These are phyloP conservation scores for Tulasnella sp. DNA, from an alignment of 768 basidiomycete genomes.

Conservation along the genomic window DNA sequence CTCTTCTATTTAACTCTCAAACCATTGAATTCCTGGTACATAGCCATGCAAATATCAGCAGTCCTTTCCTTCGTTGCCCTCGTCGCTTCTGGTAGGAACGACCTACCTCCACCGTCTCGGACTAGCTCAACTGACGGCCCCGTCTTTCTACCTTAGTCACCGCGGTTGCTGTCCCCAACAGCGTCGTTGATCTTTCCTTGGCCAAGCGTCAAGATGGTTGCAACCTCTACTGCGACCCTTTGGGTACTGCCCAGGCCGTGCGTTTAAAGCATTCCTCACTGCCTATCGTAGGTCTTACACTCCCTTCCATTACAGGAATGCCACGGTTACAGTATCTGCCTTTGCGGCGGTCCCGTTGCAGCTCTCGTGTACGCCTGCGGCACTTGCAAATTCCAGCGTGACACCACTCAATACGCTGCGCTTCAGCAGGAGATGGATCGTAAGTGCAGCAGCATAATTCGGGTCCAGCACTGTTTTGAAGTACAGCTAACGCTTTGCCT, in stretches of 20 bases:
- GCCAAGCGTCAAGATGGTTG: background rate
- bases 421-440: background rate
- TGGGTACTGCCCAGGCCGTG: background rate
- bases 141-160: background rate
- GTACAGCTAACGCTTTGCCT: too few species aligned
- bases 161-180: background rate
- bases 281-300: background rate
- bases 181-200: background rate
- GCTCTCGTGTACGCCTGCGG: slow-evolving; percentile 1
- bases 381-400: background rate
- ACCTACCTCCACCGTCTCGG: background rate
- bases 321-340: background rate
- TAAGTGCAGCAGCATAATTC: background rate
- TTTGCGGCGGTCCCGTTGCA: background rate
- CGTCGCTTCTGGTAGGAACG: background rate
- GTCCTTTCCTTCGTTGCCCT: background rate
- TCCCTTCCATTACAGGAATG: background rate
- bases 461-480: too few species aligned
- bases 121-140: background rate
- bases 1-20: background rate
- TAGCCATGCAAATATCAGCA: background rate
- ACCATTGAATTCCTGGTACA: background rate
- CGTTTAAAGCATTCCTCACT: background rate
- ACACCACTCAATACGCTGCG: background rate
- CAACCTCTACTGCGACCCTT: background rate